A percentile compares a stretch with the other conserved stretches of the same genome.
Evolutionary conservation across 768 basidiomycete species (phyloP).

Genomic region (Leucocoprinus leucothites): DNA sequence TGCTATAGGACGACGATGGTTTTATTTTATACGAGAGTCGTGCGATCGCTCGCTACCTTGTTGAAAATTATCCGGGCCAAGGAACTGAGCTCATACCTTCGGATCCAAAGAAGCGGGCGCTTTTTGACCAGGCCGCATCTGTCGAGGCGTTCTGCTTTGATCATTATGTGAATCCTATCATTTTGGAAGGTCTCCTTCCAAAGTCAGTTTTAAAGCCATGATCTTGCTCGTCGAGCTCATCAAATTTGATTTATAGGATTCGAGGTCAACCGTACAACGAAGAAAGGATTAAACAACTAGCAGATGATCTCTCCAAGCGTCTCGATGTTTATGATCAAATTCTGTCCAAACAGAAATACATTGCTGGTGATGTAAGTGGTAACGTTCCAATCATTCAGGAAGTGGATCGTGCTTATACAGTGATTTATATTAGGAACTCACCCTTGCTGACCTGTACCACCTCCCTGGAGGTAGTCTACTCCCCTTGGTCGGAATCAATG

Average conservation of each 20-base stretch:
- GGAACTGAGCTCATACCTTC: slow-evolving; percentile 45
- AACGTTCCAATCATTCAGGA: not conserved
- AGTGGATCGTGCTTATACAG: too few species aligned
- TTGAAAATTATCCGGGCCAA: slow-evolving; percentile 42
- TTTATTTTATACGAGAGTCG: slow-evolving; percentile 54
- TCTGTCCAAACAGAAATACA: slow-evolving; percentile 51
- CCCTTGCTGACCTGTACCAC: slow-evolving; percentile 44
- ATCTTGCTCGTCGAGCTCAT: too few species aligned
- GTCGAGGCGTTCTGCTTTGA: slow-evolving; percentile 48
- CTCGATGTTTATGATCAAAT: slow-evolving; percentile 48
- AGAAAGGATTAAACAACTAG: slow-evolving; percentile 19
- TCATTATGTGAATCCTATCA: slow-evolving; percentile 25
- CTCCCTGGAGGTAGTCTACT: slow-evolving; percentile 33
- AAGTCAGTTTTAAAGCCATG: slow-evolving; percentile 47
- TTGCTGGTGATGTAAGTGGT: slow-evolving; percentile 49
- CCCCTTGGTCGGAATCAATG: slow-evolving; percentile 15
- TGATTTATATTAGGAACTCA: slow-evolving; percentile 25
- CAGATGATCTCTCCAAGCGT: slow-evolving; percentile 26
- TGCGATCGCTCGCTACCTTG: slow-evolving; percentile 54
- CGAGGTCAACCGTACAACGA: slow-evolving; percentile 23
- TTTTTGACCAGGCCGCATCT: slow-evolving; percentile 38
- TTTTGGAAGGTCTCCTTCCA: slow-evolving; percentile 17
- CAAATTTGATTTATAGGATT: too few species aligned
- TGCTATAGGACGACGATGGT: slow-evolving; percentile 51
- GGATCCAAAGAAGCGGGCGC: slow-evolving; percentile 25